Evolutionary conservation across 768 basidiomycete genomes (phyloP).

Genomic region (Chiua virens): DNA sequence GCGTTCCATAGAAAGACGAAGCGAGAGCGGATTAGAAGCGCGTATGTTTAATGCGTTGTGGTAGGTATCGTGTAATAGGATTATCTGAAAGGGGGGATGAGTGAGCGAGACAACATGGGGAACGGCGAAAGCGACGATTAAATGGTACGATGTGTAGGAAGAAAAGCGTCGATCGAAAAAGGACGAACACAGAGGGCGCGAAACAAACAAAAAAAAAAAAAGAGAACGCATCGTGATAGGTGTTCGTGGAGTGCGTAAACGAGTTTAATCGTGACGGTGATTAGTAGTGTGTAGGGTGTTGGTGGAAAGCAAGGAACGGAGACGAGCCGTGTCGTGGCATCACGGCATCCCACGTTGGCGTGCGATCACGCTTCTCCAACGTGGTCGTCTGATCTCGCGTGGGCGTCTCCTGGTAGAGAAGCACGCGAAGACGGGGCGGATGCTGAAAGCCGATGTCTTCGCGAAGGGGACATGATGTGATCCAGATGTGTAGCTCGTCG

Average conservation of each 20-base stretch:
- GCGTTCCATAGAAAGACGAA: too few relatives aligned
- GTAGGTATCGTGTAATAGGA: too few relatives aligned
- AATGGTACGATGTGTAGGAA: constrained; percentile 17
- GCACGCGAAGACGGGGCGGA: constrained; percentile 11
- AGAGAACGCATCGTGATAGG: constrained; percentile 20
- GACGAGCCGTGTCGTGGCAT: too few relatives aligned
- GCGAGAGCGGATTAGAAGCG: not conserved
- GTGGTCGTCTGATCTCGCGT: constrained; percentile 22
- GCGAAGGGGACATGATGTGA: constrained; percentile 20
- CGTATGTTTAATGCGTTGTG: not conserved
- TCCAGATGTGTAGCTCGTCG: constrained; percentile 1
- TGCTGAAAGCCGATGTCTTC: constrained; percentile 12
- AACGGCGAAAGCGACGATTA: constrained; percentile 24
- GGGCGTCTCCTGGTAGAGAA: constrained; percentile 14
- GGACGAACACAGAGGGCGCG: not conserved
- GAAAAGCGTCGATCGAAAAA: not conserved
- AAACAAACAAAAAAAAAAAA: not conserved
- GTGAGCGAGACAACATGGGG: constrained; percentile 23
- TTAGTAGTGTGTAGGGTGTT: too few relatives aligned
- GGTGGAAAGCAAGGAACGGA: too few relatives aligned
- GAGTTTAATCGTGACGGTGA: constrained; percentile 19
- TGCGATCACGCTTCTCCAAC: constrained; percentile 14
- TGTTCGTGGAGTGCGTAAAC: constrained; percentile 25
- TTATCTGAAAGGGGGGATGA: not conserved
- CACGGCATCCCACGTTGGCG: constrained; percentile 15